Evolutionary conservation across 1,139 yeast genomes (phyloP).

Genomic region (Suhomyces bokatorum): DNA sequence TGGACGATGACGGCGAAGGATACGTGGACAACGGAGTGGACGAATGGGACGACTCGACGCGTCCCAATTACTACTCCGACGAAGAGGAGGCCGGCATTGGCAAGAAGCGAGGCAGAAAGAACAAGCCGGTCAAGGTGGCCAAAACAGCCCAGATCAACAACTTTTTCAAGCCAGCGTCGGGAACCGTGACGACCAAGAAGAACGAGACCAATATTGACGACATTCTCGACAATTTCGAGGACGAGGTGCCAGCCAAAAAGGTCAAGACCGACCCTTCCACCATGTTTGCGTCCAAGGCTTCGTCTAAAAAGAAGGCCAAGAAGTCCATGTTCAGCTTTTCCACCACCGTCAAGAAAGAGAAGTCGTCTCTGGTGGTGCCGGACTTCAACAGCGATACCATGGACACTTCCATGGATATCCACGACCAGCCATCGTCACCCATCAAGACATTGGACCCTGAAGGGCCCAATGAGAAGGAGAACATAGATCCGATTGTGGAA

Average conservation of each 20-base stretch:
- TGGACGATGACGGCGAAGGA: constrained; percentile 88
- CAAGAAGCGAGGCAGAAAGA: constrained; percentile 31
- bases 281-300: constrained; percentile 9
- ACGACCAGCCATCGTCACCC: constrained; percentile 19
- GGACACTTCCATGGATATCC: constrained; percentile 10
- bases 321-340: constrained; percentile 30
- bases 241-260: constrained; percentile 22
- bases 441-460: constrained; percentile 9
- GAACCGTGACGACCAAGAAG: constrained; percentile 33
- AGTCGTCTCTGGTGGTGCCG: constrained; percentile 12
- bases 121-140: constrained; percentile 43
- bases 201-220: constrained; percentile 46
- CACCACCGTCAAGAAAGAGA: constrained; percentile 24
- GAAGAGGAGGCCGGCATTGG: constrained; percentile 42
- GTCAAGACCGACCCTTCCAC: constrained; percentile 18
- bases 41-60: constrained; percentile 69
- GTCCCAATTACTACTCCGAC: constrained; percentile 55
- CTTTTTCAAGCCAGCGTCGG: constrained; percentile 51
- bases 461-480: constrained; percentile 9
- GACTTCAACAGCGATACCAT: constrained; percentile 8
- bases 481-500: constrained; percentile 8
- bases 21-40: constrained; percentile 91
- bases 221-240: constrained; percentile 45
- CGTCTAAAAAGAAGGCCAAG: constrained; percentile 14
- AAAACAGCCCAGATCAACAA: constrained; percentile 53